These are phyloP conservation scores for Didymella exigua DNA, from an alignment of 2,329 filamentous ascomycete genomes.

Conservation along the genomic window DNA sequence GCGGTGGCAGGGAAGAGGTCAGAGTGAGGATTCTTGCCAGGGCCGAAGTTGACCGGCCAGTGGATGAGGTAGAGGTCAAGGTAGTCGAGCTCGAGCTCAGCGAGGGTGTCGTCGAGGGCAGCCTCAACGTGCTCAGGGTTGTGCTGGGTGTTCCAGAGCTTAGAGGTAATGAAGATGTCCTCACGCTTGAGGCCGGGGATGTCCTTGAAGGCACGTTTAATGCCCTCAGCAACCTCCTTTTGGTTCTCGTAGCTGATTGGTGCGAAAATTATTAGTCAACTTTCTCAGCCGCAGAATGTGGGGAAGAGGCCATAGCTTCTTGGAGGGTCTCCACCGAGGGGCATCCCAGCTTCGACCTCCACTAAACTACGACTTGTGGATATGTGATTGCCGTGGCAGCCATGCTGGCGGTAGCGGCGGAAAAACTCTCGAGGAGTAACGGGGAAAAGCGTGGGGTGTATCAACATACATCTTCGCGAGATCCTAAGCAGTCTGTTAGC, in stretches of 20 bases:
- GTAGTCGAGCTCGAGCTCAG: slow-evolving; percentile 83
- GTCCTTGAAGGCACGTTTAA: slow-evolving; percentile 39
- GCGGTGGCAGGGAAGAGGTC: slow-evolving; percentile 47
- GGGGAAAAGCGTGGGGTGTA: neutral
- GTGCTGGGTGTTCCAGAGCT: slow-evolving; percentile 92
- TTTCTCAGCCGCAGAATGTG: slow-evolving; percentile 2
- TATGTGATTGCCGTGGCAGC: neutral
- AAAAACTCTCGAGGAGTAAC: neutral
- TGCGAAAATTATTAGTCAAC: slow-evolving; percentile 31
- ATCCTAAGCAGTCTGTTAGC: slow-evolving; percentile 40
- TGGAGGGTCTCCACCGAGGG: slow-evolving; percentile 22
- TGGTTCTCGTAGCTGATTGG: slow-evolving; percentile 43
- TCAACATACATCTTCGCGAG: slow-evolving; percentile 40
- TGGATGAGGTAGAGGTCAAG: slow-evolving; percentile 90
- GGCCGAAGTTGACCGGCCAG: slow-evolving; percentile 81
- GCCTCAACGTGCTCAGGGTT: slow-evolving; percentile 69
- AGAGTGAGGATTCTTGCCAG: slow-evolving; percentile 50
- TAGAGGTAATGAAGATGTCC: slow-evolving; percentile 65
- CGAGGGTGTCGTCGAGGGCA: slow-evolving; percentile 73
- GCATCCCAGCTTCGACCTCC: slow-evolving; percentile 21
- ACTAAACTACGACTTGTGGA: neutral
- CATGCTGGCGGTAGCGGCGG: neutral
- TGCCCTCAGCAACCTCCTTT: slow-evolving; percentile 38
- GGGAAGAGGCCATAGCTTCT: slow-evolving; percentile 26
- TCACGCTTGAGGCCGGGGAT: slow-evolving; percentile 37